phyloP scores from a whole-genome alignment of 495 filamentous ascomycete species.

The Parmelia sp. region DNA sequence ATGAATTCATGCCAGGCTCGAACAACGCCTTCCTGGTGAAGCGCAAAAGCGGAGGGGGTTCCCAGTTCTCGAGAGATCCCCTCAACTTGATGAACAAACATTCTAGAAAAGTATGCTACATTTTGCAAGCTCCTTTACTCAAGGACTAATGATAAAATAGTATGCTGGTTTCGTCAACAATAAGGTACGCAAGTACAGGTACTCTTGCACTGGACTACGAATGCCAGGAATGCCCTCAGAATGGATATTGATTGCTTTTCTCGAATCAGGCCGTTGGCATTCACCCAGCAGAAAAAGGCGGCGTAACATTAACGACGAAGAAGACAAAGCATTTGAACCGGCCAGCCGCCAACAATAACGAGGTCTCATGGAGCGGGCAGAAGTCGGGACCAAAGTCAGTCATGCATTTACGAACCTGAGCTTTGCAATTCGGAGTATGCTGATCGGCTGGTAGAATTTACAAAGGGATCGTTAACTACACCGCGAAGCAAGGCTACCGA shows the following conservation, averaged over 20 bases:
- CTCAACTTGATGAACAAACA: slow-evolving; percentile 87
- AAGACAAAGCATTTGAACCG: slow-evolving; percentile 63
- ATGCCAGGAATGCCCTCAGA: neutral
- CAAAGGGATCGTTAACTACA: slow-evolving; percentile 70
- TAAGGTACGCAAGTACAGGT: slow-evolving; percentile 59
- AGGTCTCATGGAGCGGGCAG: slow-evolving; percentile 51
- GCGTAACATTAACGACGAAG: slow-evolving; percentile 74
- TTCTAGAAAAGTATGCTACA: slow-evolving; percentile 69
- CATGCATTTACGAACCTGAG: neutral
- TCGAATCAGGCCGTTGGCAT: slow-evolving; percentile 71
- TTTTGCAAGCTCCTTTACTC: neutral
- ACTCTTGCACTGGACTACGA: neutral
- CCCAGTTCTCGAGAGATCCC: slow-evolving; percentile 87
- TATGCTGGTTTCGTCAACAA: slow-evolving; percentile 85
- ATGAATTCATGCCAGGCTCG: slow-evolving; percentile 48
- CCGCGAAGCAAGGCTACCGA: slow-evolving; percentile 78
- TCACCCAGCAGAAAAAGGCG: slow-evolving; percentile 56
- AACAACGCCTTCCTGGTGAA: slow-evolving; percentile 85
- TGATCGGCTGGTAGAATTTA: slow-evolving; percentile 60
- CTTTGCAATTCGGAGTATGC: neutral
- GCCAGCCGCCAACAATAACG: slow-evolving; percentile 59
- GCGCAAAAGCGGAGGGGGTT: slow-evolving; percentile 66
- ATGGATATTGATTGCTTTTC: slow-evolving; percentile 18
- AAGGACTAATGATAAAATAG: slow-evolving; percentile 37
- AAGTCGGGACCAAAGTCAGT: slow-evolving; percentile 30